phyloP scores from a whole-genome alignment of 768 basidiomycete species.

The Trametes coccinea region DNA sequence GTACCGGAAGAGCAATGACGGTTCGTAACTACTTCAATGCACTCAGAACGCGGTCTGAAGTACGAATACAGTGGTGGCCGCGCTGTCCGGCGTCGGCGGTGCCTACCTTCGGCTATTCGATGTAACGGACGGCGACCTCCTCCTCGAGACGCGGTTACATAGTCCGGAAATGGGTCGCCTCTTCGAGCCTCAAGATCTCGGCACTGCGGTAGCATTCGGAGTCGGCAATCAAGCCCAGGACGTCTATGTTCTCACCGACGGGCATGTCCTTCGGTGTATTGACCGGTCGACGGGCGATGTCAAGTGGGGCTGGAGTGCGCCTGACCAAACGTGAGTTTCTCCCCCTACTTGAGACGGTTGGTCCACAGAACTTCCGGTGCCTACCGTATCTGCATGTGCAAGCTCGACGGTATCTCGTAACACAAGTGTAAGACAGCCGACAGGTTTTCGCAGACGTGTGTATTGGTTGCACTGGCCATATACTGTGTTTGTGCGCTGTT shows the following conservation, averaged over 20 bases:
- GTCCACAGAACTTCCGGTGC: no score
- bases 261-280: slow-evolving; percentile 55
- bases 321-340: slow-evolving; percentile 60
- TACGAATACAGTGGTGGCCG: slow-evolving; percentile 52
- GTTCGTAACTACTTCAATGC: slow-evolving; percentile 43
- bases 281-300: slow-evolving; percentile 51
- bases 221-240: slow-evolving; percentile 34
- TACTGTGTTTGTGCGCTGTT: no score
- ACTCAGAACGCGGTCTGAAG: no score
- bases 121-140: slow-evolving; percentile 56
- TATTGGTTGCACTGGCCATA: no score
- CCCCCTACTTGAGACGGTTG: no score
- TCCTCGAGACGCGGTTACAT: slow-evolving; percentile 67
- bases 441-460: no score
- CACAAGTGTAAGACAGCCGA: no score
- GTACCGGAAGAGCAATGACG: slow-evolving; percentile 56
- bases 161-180: slow-evolving; percentile 42
- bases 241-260: slow-evolving; percentile 61
- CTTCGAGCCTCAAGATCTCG: slow-evolving; percentile 55
- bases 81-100: slow-evolving; percentile 77
- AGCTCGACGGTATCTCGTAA: no score
- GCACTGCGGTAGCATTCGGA: slow-evolving; percentile 51
- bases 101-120: slow-evolving; percentile 71
- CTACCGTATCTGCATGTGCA: no score
- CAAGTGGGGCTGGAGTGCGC: slow-evolving; percentile 72